Percentiles rank a stretch among this genome's conserved stretches.
Evolutionary conservation across 1,139 yeast species (phyloP).

Genomic region (Chernovozyma sophiae-reginae): DNA sequence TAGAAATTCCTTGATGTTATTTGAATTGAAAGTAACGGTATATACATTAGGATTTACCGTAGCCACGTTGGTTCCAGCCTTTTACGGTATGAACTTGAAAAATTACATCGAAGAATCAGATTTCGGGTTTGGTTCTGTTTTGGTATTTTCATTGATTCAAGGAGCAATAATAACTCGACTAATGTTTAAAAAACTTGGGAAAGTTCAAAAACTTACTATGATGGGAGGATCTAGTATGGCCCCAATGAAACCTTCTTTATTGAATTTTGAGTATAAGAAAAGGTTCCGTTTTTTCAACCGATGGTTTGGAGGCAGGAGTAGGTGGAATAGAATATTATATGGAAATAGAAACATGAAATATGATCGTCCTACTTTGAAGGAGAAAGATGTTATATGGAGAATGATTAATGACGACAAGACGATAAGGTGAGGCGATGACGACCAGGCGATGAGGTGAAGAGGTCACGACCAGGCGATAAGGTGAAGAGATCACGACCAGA

Average conservation of each 20-base stretch:
- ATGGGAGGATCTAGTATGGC: slow-evolving; percentile 26
- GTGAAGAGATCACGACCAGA: no score
- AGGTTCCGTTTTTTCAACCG: slow-evolving; percentile 2
- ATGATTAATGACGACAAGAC: slow-evolving; percentile 64
- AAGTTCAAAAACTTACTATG: slow-evolving; percentile 65
- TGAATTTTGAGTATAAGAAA: neutral
- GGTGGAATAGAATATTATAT: slow-evolving; percentile 19
- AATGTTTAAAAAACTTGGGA: slow-evolving; percentile 47
- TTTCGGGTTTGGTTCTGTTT: slow-evolving; percentile 61
- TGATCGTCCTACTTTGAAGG: slow-evolving; percentile 39
- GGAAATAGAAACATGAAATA: slow-evolving; percentile 28
- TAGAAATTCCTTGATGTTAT: slow-evolving; percentile 87
- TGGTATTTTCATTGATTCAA: slow-evolving; percentile 44
- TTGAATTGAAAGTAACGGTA: slow-evolving; percentile 79
- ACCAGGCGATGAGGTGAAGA: no score
- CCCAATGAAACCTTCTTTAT: slow-evolving; percentile 1
- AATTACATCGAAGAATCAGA: slow-evolving; percentile 80
- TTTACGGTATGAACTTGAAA: slow-evolving; percentile 93
- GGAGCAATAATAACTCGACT: slow-evolving; percentile 40
- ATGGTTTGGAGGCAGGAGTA: slow-evolving; percentile 2
- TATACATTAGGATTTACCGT: slow-evolving; percentile 82
- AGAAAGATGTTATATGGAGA: slow-evolving; percentile 65
- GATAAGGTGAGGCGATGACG: slow-evolving; percentile 12
- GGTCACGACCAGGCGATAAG: slow-evolving; percentile 43
- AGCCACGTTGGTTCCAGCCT: slow-evolving; percentile 58